phyloP scores from a whole-genome alignment of 2,329 filamentous ascomycete species.

The Fusarium guadeloupense region DNA sequence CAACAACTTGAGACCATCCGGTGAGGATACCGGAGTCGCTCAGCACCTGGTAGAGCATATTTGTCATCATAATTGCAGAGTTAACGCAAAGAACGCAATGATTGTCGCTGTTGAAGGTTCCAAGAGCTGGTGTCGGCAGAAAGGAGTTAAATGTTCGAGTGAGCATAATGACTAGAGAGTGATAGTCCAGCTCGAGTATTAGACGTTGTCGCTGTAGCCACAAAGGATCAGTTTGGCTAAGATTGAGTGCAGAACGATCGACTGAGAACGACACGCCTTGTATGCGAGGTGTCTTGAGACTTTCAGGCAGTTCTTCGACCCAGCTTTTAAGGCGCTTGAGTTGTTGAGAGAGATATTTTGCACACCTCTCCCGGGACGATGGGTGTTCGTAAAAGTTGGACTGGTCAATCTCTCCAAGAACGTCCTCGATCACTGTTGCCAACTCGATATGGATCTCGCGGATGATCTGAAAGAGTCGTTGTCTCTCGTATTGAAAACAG shows the following conservation, averaged over 20 bases:
- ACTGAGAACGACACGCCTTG: conserved; percentile 50
- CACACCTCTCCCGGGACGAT: conserved; percentile 40
- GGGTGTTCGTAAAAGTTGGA: conserved; percentile 40
- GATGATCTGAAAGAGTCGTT: conserved; percentile 21
- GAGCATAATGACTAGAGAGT: conserved; percentile 51
- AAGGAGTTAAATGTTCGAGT: conserved; percentile 54
- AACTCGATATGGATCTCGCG: conserved; percentile 34
- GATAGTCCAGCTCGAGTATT: conserved; percentile 55
- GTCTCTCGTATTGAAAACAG: conserved; percentile 32
- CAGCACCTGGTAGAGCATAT: conserved; percentile 42
- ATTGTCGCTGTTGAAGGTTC: conserved; percentile 41
- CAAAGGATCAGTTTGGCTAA: conserved; percentile 49
- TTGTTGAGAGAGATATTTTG: conserved; percentile 41
- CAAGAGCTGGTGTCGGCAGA: conserved; percentile 39
- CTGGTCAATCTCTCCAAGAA: conserved; percentile 20
- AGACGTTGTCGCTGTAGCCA: conserved; percentile 56
- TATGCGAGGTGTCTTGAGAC: conserved; percentile 50
- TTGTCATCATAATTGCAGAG: conserved; percentile 42
- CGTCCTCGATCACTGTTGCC: conserved; percentile 19
- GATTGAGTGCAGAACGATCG: conserved; percentile 46
- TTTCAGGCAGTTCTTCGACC: conserved; percentile 47
- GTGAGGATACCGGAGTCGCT: conserved; percentile 41
- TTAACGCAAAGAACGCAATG: conserved; percentile 37
- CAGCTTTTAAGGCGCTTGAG: conserved; percentile 45
- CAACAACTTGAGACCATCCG: conserved; percentile 42